phyloP scores from a whole-genome alignment of 805 yeast genomes.

The Grigorovia yakushimaensis region DNA sequence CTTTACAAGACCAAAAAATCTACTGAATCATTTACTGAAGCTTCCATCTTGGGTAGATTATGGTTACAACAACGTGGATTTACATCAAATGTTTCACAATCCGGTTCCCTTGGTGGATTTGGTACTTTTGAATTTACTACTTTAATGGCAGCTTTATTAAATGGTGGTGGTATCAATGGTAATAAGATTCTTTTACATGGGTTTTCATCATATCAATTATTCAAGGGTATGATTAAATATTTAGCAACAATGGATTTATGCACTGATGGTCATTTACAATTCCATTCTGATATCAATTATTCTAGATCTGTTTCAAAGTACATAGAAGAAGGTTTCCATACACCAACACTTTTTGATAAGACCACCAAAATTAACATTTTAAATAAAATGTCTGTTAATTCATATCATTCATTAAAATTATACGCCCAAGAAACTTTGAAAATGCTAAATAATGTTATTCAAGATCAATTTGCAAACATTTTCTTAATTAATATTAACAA shows the following conservation, averaged over 20 bases:
- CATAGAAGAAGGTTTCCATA: slow-evolving; percentile 50
- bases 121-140: slow-evolving; percentile 86
- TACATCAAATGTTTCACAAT: slow-evolving; percentile 47
- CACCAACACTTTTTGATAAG: slow-evolving; percentile 71
- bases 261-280: slow-evolving; percentile 54
- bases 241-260: slow-evolving; percentile 71
- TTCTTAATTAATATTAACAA: slow-evolving; percentile 52
- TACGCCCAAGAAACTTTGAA: slow-evolving; percentile 61
- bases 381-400: slow-evolving; percentile 67
- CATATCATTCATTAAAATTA: slow-evolving; percentile 51
- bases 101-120: slow-evolving; percentile 55
- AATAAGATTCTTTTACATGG: slow-evolving; percentile 75
- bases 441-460: slow-evolving; percentile 66
- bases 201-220: slow-evolving; percentile 85
- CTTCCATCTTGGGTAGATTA: slow-evolving; percentile 73
- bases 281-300: slow-evolving; percentile 36
- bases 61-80: slow-evolving; percentile 90
- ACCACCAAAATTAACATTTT: slow-evolving; percentile 67
- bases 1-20: slow-evolving; percentile 66
- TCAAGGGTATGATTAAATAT: slow-evolving; percentile 78
- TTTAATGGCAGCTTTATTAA: slow-evolving; percentile 68
- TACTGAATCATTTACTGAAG: slow-evolving; percentile 77
- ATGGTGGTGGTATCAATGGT: slow-evolving; percentile 74
- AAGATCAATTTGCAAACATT: slow-evolving; percentile 72
- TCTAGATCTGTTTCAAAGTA: slow-evolving; percentile 29